Evolutionary conservation across 1,284 basidiomycete genomes (phyloP), one percentile per base, ranked within the genome.

Genomic region (Ganoderma lingzhi): DNA sequence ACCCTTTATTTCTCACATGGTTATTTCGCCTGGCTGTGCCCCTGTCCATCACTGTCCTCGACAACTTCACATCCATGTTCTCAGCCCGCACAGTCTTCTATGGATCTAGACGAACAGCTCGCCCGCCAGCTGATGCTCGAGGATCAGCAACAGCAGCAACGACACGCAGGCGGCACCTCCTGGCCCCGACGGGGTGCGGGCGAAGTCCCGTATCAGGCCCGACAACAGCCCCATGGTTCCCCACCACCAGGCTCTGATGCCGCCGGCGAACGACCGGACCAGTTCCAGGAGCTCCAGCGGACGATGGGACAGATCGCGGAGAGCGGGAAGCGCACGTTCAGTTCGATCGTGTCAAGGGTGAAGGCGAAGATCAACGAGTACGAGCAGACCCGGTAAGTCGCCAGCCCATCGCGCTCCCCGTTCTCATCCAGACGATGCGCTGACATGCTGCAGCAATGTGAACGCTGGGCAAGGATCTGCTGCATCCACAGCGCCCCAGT

Each of bases 331-430:
- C 92, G 89, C 78, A 94, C 93, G 0, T 87, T 94, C 79, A 88
- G 86, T 59, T 86, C 83, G 12, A 79, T 95, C 41, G 83, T 94
- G 60, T 88, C 87, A 41, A 94, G 91, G 77, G 91, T 93, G 61
- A 93, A 89, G 76, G 88, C 92, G 10, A 94, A 94, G 85, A 89
- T 94, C 72, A 89, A 91, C 75, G 93, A 94, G 74, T 88, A 89
- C 70, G 92, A 94, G 48, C 86, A 88, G 72, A 67, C 71, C 19
- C 73, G 77, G 80, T 82, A 44, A 10, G 77, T 68, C 53, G 45
- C 42, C 9, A 32, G 9, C 41, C 65, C 60, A 6, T 56, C 64
- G 8, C 64, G 5, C 67, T 1, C 64, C 62, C 37, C 32, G 23
- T 28, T 30, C 15, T 4, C 51, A 6, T 23, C 32, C 23, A 5